Evolutionary conservation across 768 basidiomycete species (phyloP).

Genomic region (Tulasnella sp.): DNA sequence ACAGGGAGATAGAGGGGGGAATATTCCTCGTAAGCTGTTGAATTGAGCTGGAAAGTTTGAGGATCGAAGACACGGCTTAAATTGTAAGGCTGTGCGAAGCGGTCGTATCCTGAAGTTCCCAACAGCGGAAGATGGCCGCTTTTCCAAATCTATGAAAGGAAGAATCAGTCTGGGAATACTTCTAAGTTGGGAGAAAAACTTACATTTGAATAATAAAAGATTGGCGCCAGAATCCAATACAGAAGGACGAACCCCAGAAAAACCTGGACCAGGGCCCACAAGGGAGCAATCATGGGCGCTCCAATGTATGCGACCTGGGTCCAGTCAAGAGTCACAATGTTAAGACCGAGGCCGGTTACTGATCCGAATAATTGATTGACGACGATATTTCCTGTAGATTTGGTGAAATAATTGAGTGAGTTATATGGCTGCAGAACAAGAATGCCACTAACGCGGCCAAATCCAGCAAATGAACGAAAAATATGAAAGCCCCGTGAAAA

Average conservation of each 20-base stretch:
- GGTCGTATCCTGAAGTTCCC: slow-evolving; percentile 29
- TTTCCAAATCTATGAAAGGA: slow-evolving; percentile 26
- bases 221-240: slow-evolving; percentile 85
- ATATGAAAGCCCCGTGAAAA: slow-evolving; percentile 76
- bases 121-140: slow-evolving; percentile 34
- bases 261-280: slow-evolving; percentile 95
- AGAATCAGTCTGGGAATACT: not conserved
- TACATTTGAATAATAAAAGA: slow-evolving; percentile 90
- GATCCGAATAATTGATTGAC: slow-evolving; percentile 91
- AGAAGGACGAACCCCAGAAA: slow-evolving; percentile 78
- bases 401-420: not conserved
- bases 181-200: not conserved
- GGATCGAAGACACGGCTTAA: slow-evolving; percentile 26
- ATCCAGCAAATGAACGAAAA: slow-evolving; percentile 96
- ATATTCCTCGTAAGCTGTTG: slow-evolving; percentile 32
- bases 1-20: slow-evolving; percentile 38
- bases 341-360: slow-evolving; percentile 73
- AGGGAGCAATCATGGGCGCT: slow-evolving; percentile 69
- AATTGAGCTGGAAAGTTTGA: slow-evolving; percentile 25
- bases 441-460: slow-evolving; percentile 20
- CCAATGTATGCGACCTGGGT: slow-evolving; percentile 56
- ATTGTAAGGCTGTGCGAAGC: slow-evolving; percentile 32
- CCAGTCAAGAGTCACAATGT: slow-evolving; percentile 92
- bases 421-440: not conserved
- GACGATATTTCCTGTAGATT: slow-evolving; percentile 57